phyloP scores from a whole-genome alignment of 1,284 basidiomycete species.

The Tremellales sp. region DNA sequence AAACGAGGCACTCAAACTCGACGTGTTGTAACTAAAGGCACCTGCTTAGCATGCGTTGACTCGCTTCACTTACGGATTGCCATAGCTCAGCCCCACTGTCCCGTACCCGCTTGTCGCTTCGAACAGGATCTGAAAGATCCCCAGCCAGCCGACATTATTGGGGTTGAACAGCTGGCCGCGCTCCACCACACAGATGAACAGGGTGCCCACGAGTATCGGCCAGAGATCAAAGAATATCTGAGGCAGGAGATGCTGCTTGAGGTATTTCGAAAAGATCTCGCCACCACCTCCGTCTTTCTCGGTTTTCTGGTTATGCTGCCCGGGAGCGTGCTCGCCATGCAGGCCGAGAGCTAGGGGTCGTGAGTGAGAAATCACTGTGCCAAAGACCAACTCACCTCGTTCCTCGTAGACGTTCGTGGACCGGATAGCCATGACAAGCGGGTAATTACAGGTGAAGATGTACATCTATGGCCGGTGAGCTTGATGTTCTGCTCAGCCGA shows the following conservation, averaged over 20 bases:
- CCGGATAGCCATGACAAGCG: conserved; percentile 33
- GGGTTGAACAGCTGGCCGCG: conserved; percentile 28
- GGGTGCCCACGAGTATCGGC: conserved; percentile 32
- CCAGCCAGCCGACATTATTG: conserved; percentile 17
- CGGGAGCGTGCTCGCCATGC: conserved; percentile 6
- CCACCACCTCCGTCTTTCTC: not conserved
- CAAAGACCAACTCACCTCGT: conserved; percentile 14
- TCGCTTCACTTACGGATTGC: conserved; percentile 10
- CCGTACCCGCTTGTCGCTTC: conserved; percentile 19
- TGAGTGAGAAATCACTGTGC: not conserved
- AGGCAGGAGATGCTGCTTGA: conserved; percentile 33
- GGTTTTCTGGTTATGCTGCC: not conserved
- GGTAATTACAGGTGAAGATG: conserved; percentile 20
- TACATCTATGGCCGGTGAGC: conserved; percentile 6
- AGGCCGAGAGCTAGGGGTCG: conserved; percentile 7
- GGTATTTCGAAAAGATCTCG: conserved; percentile 27
- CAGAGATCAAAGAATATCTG: conserved; percentile 42
- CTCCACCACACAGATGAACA: conserved; percentile 33
- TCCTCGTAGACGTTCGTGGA: conserved; percentile 44
- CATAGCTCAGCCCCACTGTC: conserved; percentile 15
- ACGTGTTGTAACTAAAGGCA: conserved; percentile 8
- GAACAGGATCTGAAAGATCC: conserved; percentile 14
- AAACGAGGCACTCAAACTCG: conserved; percentile 14
- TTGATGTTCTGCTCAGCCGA: not conserved
- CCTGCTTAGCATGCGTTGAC: not conserved